A percentile compares a stretch with the other conserved stretches of the same genome.
Evolutionary conservation across 179 eudicot species (phyloP).

Genomic region (Silene noctiflora): DNA sequence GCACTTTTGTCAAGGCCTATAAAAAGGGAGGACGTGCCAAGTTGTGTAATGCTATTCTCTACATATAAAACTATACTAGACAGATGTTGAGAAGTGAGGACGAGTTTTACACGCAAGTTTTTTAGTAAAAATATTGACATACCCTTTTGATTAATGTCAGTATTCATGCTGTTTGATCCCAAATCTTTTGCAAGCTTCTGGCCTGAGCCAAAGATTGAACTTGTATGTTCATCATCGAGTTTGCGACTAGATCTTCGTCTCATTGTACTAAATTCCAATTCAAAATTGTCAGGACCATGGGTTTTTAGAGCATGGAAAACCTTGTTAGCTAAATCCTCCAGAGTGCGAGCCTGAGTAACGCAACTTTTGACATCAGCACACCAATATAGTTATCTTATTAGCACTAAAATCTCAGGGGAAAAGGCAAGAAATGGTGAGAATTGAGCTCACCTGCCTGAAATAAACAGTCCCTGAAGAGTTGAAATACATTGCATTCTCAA

Average conservation of each 20-base stretch:
- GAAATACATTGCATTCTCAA: constrained; percentile 72
- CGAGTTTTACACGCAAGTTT: too few species aligned
- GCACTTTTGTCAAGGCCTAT: too few species aligned
- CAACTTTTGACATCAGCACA: not conserved
- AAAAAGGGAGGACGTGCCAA: too few species aligned
- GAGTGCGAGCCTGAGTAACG: constrained; percentile 60
- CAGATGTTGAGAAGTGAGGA: too few species aligned
- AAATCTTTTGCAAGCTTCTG: constrained; percentile 28
- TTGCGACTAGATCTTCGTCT: constrained; percentile 58
- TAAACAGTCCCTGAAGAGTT: constrained; percentile 60
- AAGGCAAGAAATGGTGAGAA: not conserved
- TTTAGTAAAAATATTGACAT: constrained; percentile 1
- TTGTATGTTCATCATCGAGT: constrained; percentile 32
- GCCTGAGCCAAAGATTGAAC: constrained; percentile 24
- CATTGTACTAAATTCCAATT: constrained; percentile 43
- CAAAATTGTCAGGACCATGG: constrained; percentile 53
- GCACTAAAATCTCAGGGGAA: not conserved
- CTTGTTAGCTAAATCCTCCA: constrained; percentile 63
- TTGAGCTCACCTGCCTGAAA: constrained; percentile 65
- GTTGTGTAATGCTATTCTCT: too few species aligned
- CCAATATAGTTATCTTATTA: not conserved
- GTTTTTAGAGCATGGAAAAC: constrained; percentile 53
- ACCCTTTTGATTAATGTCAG: constrained; percentile 26
- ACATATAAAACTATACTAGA: too few species aligned
- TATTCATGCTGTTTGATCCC: constrained; percentile 15